Percentiles rank a stretch among this genome's conserved stretches.
phyloP scores from a whole-genome alignment of 768 basidiomycete genomes.

The Lyophyllum shimeji region DNA sequence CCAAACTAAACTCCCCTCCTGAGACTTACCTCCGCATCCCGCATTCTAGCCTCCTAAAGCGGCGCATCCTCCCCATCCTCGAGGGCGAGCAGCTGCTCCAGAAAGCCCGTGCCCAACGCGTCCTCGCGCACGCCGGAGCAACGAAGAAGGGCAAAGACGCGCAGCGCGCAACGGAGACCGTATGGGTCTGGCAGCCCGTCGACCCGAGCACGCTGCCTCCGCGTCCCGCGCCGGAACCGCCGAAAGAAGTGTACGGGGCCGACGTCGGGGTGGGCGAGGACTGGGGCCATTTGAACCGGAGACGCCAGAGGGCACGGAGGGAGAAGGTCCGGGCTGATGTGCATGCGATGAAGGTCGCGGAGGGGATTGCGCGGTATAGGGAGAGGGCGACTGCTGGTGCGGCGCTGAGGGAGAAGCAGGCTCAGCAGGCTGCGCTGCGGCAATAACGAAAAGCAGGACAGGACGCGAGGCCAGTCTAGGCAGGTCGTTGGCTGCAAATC shows the following conservation, averaged over 20 bases:
- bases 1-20: not conserved
- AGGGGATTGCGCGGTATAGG: slow-evolving; percentile 20
- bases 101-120: slow-evolving; percentile 35
- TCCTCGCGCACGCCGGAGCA: slow-evolving; percentile 20
- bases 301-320: slow-evolving; percentile 46
- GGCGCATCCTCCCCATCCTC: slow-evolving; percentile 47
- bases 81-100: slow-evolving; percentile 39
- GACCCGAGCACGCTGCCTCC: slow-evolving; percentile 7
- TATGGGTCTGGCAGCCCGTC: slow-evolving; percentile 41
- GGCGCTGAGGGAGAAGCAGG: not conserved
- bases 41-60: slow-evolving; percentile 61
- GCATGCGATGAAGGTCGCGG: slow-evolving; percentile 30
- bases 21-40: too few species aligned
- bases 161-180: slow-evolving; percentile 25
- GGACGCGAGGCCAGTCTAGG: not conserved
- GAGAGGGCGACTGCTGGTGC: not conserved
- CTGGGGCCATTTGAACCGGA: slow-evolving; percentile 55
- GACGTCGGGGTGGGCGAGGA: slow-evolving; percentile 52
- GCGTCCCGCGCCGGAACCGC: not conserved
- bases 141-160: slow-evolving; percentile 19
- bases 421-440: not conserved
- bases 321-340: slow-evolving; percentile 46
- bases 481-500: not conserved
- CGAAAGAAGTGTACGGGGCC: slow-evolving; percentile 23
- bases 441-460: not conserved